A percentile compares a stretch with the other conserved stretches of the same genome.
Evolutionary conservation across 2,329 filamentous ascomycete species (phyloP).

Genomic region (Alternaria rosae): DNA sequence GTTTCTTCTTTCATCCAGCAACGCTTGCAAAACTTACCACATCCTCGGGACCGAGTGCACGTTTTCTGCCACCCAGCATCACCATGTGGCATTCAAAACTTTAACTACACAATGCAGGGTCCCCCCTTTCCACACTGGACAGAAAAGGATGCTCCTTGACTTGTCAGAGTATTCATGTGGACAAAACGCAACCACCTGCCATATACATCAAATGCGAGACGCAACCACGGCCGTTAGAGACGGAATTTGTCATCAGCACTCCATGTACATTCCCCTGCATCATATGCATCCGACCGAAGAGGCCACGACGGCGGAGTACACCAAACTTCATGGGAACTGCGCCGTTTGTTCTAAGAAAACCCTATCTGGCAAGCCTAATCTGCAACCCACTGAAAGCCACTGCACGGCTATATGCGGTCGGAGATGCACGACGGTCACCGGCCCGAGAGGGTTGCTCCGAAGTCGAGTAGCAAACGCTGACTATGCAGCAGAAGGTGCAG

Average conservation of each 20-base stretch:
- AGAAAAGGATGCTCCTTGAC: neutral
- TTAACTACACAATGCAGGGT: neutral
- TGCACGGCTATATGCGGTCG: neutral
- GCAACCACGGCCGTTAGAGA: neutral
- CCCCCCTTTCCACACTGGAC: neutral
- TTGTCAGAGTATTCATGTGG: neutral
- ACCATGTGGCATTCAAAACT: slow-evolving; percentile 5
- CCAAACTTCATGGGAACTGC: slow-evolving; percentile 1
- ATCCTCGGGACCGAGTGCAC: neutral
- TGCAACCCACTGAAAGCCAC: neutral
- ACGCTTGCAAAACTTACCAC: slow-evolving; percentile 7
- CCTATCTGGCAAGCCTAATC: neutral
- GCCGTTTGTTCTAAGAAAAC: slow-evolving; percentile 1
- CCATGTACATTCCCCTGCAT: neutral
- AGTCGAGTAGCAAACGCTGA: neutral
- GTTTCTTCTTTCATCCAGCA: neutral
- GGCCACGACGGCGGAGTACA: neutral
- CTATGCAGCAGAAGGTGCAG: neutral
- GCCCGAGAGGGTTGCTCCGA: slow-evolving; percentile 2
- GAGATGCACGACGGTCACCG: slow-evolving; percentile 1
- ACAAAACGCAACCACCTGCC: neutral
- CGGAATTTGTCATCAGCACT: neutral
- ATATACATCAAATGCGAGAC: neutral
- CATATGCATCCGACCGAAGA: neutral
- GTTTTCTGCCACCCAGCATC: slow-evolving; percentile 9